Evolutionary conservation across 768 basidiomycete genomes (phyloP).

Genomic region (Calocera cornea): DNA sequence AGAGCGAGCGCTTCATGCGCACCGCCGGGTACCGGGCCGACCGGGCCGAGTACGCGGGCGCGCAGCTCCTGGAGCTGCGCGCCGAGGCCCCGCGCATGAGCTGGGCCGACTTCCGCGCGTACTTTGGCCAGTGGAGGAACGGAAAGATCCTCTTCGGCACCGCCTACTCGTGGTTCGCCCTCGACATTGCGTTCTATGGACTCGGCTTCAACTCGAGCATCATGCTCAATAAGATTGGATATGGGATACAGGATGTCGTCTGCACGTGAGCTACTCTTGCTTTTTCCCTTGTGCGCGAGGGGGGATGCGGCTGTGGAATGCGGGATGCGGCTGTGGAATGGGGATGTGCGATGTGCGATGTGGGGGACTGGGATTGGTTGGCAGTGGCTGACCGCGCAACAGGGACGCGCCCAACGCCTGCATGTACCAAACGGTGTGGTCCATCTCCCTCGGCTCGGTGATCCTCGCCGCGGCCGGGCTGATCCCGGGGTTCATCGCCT

Average conservation of each 20-base stretch:
- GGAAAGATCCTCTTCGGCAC: constrained; percentile 65
- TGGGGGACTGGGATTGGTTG: too few relatives aligned
- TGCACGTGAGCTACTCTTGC: not conserved
- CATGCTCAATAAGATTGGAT: constrained; percentile 57
- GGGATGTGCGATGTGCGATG: too few relatives aligned
- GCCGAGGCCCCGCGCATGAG: constrained; percentile 55
- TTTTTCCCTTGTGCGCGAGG: too few relatives aligned
- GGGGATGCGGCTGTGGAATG: too few relatives aligned
- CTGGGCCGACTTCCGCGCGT: constrained; percentile 45
- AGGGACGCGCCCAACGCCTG: constrained; percentile 6
- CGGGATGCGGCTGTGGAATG: too few relatives aligned
- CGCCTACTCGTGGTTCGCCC: constrained; percentile 78
- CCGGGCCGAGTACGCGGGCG: constrained; percentile 38
- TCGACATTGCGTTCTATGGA: constrained; percentile 82
- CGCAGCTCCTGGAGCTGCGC: too few relatives aligned
- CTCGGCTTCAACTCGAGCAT: constrained; percentile 70
- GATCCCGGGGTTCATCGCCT: constrained; percentile 22
- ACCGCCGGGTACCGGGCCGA: not conserved
- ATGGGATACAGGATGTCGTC: constrained; percentile 30
- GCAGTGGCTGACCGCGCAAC: constrained; percentile 8
- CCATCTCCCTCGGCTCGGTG: constrained; percentile 54
- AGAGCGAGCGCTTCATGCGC: not conserved
- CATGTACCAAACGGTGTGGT: constrained; percentile 38
- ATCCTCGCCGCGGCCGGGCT: constrained; percentile 19
- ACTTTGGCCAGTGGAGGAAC: constrained; percentile 63